Evolutionary conservation across 2,329 filamentous ascomycete genomes (phyloP).

Genomic region (Colletotrichum phormii): DNA sequence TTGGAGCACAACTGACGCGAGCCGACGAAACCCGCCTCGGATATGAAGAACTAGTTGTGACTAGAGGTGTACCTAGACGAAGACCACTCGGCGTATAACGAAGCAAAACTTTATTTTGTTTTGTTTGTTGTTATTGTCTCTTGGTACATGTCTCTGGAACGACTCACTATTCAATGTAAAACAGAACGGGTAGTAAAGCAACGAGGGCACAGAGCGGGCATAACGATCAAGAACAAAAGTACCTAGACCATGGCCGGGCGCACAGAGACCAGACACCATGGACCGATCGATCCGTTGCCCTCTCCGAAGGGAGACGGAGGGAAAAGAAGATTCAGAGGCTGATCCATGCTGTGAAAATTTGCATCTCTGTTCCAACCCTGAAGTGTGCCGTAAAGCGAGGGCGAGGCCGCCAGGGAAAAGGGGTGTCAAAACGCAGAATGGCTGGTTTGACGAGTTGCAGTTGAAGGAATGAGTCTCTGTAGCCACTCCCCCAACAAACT

Average conservation of each 20-base stretch:
- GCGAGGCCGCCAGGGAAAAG: neutral
- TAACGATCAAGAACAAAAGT: slow-evolving; percentile 12
- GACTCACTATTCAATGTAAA: slow-evolving; percentile 14
- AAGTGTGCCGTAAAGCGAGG: neutral
- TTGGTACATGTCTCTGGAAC: slow-evolving; percentile 16
- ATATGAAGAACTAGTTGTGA: neutral
- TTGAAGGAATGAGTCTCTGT: slow-evolving; percentile 11
- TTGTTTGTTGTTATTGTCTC: slow-evolving; percentile 28
- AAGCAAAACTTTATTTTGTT: neutral
- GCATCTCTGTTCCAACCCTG: neutral
- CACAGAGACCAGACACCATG: slow-evolving; percentile 7
- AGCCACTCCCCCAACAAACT: slow-evolving; percentile 13
- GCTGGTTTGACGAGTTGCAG: slow-evolving; percentile 23
- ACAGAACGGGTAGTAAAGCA: slow-evolving; percentile 8
- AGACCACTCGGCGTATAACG: neutral
- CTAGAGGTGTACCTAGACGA: neutral
- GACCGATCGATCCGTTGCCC: slow-evolving; percentile 26
- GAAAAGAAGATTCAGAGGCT: neutral
- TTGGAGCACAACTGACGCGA: neutral
- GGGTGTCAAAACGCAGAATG: slow-evolving; percentile 21
- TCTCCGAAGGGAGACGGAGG: slow-evolving; percentile 2
- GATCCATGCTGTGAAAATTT: neutral
- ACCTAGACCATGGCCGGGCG: slow-evolving; percentile 19
- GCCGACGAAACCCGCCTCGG: neutral
- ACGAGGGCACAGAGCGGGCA: slow-evolving; percentile 9